Evolutionary conservation across 2,329 filamentous ascomycete genomes (phyloP).

Genomic region (Leptographium procerum): DNA sequence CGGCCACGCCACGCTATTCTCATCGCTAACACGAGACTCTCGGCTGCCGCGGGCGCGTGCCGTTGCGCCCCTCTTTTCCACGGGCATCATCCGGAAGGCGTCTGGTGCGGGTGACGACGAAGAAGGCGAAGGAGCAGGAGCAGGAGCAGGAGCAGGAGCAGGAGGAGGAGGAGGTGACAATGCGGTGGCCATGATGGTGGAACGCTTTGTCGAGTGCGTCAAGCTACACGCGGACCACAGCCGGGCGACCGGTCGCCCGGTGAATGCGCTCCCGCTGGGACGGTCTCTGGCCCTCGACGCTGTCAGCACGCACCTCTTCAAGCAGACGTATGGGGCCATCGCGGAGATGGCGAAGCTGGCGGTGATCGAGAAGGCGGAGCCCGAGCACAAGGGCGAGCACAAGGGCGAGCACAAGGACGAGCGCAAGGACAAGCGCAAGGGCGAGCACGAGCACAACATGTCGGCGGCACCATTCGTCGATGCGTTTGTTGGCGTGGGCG

Average conservation of each 20-base stretch:
- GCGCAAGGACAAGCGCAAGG: not conserved
- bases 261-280: slow-evolving; percentile 4
- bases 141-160: too few species aligned
- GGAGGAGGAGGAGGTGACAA: not conserved
- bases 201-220: not conserved
- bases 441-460: not conserved
- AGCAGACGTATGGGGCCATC: slow-evolving; percentile 5
- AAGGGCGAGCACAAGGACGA: not conserved
- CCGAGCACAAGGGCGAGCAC: not conserved
- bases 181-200: not conserved
- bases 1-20: slow-evolving; percentile 8
- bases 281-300: slow-evolving; percentile 8
- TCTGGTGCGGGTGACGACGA: not conserved
- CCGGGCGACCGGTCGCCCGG: not conserved
- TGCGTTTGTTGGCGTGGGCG: slow-evolving; percentile 9
- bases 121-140: not conserved
- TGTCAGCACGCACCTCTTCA: slow-evolving; percentile 8
- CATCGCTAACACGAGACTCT: not conserved
- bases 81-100: not conserved
- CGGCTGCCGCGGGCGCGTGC: not conserved
- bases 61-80: slow-evolving; percentile 3
- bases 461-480: slow-evolving; percentile 10
- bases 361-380: not conserved
- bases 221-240: not conserved
- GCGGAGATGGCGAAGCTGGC: not conserved